Evolutionary conservation across 768 basidiomycete genomes (phyloP), one percentile per base, ranked within the genome.

Genomic region (Mrakia hoshinonis): DNA sequence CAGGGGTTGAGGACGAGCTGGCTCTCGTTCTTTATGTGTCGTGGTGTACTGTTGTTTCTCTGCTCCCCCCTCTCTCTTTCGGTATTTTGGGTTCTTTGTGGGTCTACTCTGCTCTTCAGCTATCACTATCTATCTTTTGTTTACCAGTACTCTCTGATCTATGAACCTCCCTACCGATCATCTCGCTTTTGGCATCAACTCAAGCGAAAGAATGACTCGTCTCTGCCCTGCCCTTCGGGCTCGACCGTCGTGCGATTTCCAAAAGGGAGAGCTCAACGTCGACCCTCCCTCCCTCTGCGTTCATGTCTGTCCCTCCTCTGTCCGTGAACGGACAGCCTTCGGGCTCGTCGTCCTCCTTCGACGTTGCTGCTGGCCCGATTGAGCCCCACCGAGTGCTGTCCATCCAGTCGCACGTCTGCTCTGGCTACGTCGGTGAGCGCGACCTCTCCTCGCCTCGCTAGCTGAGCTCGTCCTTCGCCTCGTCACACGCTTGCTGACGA

Each of bases 371-470:
- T 31, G 70, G 51, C 29, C 55, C 47, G 26, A 54, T 72, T 13
- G 74, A 72, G 31, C 58, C 74, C 34, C 47, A 62, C 9, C 65
- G 93, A 31, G 85, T 98, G 11, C 83, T 97, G 51, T 92, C 91
- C 75, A 85, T 97, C 63, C 95, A 98, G 76, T 92, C 90, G 2
- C 95, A 97, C 76, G 95, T 97, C 70, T 86, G 89, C 12, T 91
- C 87, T 74, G 95, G 95, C 61, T 97, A 95, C 76, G 95, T 94
- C 9, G 95, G 94, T 70, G 48, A 69, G 80, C 77, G 54, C 24
- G 43, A 38, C 29, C 51, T 51, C 31, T 26, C 34, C 48, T 13
- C 38, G 4, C 43, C 48, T 43, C 26, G 3, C 51, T 34, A 12
- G 18, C 36, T 34, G 54, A n/a, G 34, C 31, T 51, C 31, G 39